Evolutionary conservation across 2,329 filamentous ascomycete genomes (phyloP), one percentile per base, ranked within the genome.

Genomic region (Amylocarpus encephaloides): DNA sequence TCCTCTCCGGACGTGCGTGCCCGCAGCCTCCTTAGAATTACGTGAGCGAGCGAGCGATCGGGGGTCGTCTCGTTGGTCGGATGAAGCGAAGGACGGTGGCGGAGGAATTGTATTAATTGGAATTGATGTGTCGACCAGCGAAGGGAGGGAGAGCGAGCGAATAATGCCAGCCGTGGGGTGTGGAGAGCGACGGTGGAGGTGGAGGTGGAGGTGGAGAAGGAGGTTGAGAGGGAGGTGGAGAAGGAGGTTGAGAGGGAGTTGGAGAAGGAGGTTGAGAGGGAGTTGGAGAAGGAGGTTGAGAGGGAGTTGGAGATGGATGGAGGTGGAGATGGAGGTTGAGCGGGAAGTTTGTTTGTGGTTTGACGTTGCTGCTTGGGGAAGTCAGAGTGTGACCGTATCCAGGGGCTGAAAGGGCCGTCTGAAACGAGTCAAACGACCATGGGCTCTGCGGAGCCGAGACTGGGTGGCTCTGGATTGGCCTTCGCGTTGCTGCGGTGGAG

Each of bases 91-190:
- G 7, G 47, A 41, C 16, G n/a, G 22, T 15, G 42, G 16, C n/a
- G 30, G 16, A n/a, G n/a, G 5, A 46, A 40, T 40, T 44, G 30
- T 36, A 32, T 44, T 18, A 16, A 36, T 33, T 49, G 34, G 43
- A 43, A 36, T 36, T 34, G 26, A 35, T 19, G 26, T 33, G 29
- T 41, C 26, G 39, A 16, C 43, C 30, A 40, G 43, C 42, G 39
- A 36, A 34, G 26, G 30, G 22, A 33, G 32, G 12, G 11, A 33
- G 13, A n/a, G 22, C 15, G 29, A 38, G 16, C 4, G 43, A 11
- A 11, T 7, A 26, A 7, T 26, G 22, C 4, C 22, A 26, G 4
- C 7, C 22, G 22, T 26, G 22, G 22, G 22, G 22, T 4, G 7
- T 26, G 22, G 7, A 26, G 22, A 26, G 7, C n/a, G 38, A 40